Conservation (phyloP, 331 rosid genomes). For the Prunus yedoensis region DNA sequence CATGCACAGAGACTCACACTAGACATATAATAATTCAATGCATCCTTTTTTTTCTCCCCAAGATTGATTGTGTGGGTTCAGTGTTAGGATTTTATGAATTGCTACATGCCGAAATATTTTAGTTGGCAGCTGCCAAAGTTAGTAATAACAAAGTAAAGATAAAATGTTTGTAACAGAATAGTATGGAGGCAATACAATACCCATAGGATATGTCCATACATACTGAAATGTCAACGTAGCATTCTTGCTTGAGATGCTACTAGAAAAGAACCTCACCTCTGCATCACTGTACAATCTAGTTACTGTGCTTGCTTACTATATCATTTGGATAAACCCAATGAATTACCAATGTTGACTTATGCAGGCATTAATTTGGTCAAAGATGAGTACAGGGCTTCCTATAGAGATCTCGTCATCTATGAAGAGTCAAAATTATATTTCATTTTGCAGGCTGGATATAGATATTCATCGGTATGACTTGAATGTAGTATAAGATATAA, state of each 20-base stretch:
- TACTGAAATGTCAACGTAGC: not conserved
- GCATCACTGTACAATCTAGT: not conserved
- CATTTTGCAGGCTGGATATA: constrained; percentile 93
- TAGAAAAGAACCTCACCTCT: not conserved
- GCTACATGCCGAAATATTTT: too few species aligned
- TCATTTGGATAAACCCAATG: not conserved
- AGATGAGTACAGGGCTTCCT: constrained; percentile 99
- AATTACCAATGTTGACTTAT: constrained; percentile 14
- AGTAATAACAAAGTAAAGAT: not conserved
- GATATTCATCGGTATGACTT: constrained; percentile 82
- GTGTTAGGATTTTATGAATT: too few species aligned
- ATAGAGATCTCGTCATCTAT: constrained; percentile 87
- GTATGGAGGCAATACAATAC: not conserved
- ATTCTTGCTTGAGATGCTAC: not conserved
- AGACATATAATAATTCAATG: too few species aligned
- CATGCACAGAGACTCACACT: too few species aligned
- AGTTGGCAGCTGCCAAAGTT: too few species aligned
- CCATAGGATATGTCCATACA: not conserved
- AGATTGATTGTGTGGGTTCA: too few species aligned
- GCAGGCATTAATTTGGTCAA: constrained; percentile 98
- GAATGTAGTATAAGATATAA: constrained; percentile 13
- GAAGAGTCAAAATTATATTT: constrained; percentile 64
- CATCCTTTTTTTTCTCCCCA: too few species aligned
- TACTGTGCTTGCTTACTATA: constrained; percentile 5
- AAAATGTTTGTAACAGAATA: not conserved